Percentiles rank a stretch among this genome's conserved stretches.
These are phyloP conservation scores for Plasmodium sp. DNA, from an alignment of 169 alveolate species.

Conservation along the genomic window DNA sequence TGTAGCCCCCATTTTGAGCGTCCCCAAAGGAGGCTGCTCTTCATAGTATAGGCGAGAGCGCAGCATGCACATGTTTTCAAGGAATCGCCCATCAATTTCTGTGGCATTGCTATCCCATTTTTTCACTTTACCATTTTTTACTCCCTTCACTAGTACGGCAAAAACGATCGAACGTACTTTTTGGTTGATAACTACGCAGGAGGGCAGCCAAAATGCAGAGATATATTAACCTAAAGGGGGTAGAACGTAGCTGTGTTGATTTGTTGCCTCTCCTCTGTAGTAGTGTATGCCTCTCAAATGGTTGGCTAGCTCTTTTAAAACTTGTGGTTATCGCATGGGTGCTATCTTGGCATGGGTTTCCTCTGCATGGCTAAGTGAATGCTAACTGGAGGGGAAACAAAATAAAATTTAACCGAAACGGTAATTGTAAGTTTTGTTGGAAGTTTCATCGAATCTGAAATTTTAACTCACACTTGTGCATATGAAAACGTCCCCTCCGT, in stretches of 20 bases:
- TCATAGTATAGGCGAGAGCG: neutral
- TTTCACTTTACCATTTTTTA: constrained; percentile 20
- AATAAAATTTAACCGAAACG: neutral
- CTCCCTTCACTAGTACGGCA: neutral
- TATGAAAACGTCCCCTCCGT: neutral
- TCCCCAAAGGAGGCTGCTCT: neutral
- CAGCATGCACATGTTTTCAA: neutral
- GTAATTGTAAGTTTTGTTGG: neutral
- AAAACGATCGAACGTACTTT: neutral
- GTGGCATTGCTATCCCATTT: neutral
- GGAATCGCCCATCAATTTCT: neutral
- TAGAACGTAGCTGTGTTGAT: neutral
- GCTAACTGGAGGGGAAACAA: neutral
- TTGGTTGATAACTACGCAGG: neutral
- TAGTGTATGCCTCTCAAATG: neutral
- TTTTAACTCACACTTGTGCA: neutral
- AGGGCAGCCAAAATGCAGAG: neutral
- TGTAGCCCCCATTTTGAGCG: neutral
- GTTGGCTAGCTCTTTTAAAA: neutral
- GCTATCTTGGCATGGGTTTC: neutral
- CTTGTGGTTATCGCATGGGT: neutral
- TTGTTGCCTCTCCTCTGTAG: neutral
- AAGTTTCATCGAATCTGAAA: neutral
- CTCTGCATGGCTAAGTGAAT: neutral
- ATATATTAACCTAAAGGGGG: neutral